phyloP scores from a whole-genome alignment of 176 grass and related monocot genomes.

The Carex scoparia region DNA sequence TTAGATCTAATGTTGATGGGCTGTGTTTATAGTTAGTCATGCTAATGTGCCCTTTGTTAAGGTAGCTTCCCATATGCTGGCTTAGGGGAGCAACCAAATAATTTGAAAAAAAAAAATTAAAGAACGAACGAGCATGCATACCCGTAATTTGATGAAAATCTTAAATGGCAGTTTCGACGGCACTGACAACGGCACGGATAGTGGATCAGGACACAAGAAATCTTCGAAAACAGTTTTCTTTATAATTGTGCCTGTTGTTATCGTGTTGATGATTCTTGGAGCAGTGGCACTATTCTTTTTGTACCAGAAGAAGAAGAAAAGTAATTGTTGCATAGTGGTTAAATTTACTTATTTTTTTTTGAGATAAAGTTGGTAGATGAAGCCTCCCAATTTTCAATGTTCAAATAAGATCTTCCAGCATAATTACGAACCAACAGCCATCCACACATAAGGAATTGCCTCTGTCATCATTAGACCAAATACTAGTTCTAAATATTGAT shows the following conservation, averaged over 20 bases:
- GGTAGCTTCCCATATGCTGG: not conserved
- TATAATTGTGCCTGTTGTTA: not conserved
- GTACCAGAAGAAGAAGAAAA: not conserved
- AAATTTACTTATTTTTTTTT: too few relatives aligned
- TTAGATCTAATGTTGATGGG: not conserved
- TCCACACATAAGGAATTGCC: too few relatives aligned
- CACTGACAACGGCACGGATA: too few relatives aligned
- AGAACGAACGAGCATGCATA: not conserved
- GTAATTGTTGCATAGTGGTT: not conserved
- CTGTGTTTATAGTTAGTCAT: not conserved
- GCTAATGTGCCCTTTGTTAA: not conserved
- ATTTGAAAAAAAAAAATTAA: not conserved
- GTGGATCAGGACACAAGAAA: not conserved
- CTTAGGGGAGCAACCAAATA: not conserved
- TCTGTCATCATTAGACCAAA: too few relatives aligned
- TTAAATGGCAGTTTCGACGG: not conserved
- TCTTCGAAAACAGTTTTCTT: not conserved
- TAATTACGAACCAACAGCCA: too few relatives aligned
- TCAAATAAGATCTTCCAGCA: too few relatives aligned
- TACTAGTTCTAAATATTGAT: too few relatives aligned
- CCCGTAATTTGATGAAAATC: not conserved
- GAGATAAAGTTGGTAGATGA: too few relatives aligned
- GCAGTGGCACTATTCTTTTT: not conserved
- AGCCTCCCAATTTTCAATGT: too few relatives aligned
- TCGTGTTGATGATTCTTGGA: not conserved